Conservation (phyloP, 495 filamentous ascomycete genomes). For the Tuber aestivum region DNA sequence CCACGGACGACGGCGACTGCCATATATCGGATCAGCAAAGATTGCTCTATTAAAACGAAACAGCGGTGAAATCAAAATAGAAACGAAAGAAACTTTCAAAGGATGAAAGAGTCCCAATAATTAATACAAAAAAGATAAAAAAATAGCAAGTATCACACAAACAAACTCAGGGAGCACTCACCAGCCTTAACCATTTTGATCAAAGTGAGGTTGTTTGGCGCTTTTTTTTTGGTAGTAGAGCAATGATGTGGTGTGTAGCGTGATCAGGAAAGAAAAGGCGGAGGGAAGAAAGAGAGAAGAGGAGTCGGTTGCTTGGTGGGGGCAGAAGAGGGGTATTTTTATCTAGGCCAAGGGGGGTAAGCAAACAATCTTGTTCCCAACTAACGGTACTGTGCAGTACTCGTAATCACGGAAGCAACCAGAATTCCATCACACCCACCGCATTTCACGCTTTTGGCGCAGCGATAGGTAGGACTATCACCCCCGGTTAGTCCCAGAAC, state of each 20-base stretch:
- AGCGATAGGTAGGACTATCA: no score
- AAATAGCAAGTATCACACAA: neutral
- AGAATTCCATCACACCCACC: neutral
- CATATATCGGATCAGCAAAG: neutral
- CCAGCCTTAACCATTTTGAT: slow-evolving; percentile 9
- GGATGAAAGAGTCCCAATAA: neutral
- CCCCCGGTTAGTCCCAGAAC: no score
- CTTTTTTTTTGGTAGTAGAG: neutral
- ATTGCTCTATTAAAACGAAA: neutral
- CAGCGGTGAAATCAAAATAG: neutral
- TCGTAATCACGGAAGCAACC: neutral
- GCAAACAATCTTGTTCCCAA: neutral
- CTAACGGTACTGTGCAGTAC: neutral
- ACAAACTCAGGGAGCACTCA: neutral
- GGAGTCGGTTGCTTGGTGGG: neutral
- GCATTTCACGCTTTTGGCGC: no score
- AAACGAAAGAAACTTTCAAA: neutral
- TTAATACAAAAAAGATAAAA: neutral
- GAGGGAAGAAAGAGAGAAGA: neutral
- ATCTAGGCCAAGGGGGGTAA: neutral
- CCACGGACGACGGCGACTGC: slow-evolving; percentile 92
- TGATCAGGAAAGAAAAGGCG: neutral
- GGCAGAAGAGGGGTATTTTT: slow-evolving; percentile 2
- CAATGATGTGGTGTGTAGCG: neutral
- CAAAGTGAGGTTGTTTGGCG: neutral